A percentile compares a stretch with the other conserved stretches of the same genome.
phyloP scores from a whole-genome alignment of 768 basidiomycete species.

The Kwoniella dendrophila region DNA sequence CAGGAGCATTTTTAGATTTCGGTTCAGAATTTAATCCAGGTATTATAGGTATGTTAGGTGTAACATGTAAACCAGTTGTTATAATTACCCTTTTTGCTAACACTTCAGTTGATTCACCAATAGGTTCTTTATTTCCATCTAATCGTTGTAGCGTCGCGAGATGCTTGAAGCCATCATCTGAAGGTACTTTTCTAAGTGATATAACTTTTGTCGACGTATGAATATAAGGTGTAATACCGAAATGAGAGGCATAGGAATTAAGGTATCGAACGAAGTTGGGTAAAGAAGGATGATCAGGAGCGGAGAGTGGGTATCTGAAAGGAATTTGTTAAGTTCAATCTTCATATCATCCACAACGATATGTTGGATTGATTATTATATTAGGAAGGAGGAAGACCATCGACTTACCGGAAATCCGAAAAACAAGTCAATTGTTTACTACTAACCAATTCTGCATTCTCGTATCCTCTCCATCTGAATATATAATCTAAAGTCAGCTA shows the following conservation, averaged over 20 bases:
- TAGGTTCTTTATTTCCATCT: constrained; percentile 38
- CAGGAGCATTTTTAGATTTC: constrained; percentile 46
- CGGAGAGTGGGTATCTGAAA: constrained; percentile 41
- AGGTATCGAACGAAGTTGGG: constrained; percentile 62
- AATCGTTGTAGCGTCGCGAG: constrained; percentile 52
- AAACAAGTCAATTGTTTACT: constrained; percentile 74
- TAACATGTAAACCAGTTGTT: constrained; percentile 65
- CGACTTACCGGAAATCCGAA: constrained; percentile 70
- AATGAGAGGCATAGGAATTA: constrained; percentile 59
- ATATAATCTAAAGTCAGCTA: constrained; percentile 11
- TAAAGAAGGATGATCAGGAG: constrained; percentile 50
- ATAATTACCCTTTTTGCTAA: constrained; percentile 60
- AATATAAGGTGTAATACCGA: constrained; percentile 54
- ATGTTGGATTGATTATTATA: too few species aligned
- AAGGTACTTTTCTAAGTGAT: constrained; percentile 54
- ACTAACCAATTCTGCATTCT: constrained; percentile 55
- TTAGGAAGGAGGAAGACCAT: constrained; percentile 47
- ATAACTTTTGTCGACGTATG: constrained; percentile 40
- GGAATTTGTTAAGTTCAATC: not conserved
- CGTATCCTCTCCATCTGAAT: constrained; percentile 42
- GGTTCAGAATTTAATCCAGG: constrained; percentile 60
- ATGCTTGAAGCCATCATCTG: constrained; percentile 58
- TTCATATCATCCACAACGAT: too few species aligned
- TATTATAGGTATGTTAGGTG: constrained; percentile 61
- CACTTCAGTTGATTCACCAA: constrained; percentile 46